Evolutionary conservation across 345 rosid genomes (phyloP).

Genomic region (Crucihimalaya himalaica): DNA sequence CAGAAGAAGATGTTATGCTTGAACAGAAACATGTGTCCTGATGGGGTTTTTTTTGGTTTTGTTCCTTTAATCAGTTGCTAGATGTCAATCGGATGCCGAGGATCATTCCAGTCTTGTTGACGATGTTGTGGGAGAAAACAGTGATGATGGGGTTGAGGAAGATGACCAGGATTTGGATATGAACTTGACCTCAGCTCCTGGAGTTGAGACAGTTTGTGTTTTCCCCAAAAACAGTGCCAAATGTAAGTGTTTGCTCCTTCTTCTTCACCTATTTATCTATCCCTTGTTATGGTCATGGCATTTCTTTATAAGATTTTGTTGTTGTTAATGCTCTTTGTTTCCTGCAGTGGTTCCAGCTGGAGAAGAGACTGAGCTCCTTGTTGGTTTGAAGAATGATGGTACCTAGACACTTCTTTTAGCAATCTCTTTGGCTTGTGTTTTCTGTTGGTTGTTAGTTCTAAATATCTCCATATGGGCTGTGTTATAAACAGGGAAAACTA

Average conservation of each 20-base stretch:
- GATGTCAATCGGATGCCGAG: conserved; percentile 56
- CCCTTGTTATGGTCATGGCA: not conserved
- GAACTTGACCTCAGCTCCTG: conserved; percentile 64
- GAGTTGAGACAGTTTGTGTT: conserved; percentile 66
- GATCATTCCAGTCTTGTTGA: conserved; percentile 54
- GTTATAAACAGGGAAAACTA: conserved; percentile 58
- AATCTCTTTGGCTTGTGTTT: not conserved
- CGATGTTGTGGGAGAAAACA: conserved; percentile 39
- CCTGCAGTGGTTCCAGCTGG: conserved; percentile 83
- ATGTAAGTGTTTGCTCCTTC: conserved; percentile 43
- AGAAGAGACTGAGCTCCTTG: conserved; percentile 82
- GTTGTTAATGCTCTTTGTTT: not conserved
- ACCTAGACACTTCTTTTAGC: conserved; percentile 14
- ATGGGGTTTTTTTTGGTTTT: not conserved
- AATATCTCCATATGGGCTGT: conserved; percentile 24
- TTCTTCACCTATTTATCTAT: not conserved
- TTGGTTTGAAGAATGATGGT: conserved; percentile 91
- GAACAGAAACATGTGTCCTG: conserved; percentile 7
- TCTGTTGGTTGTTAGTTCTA: not conserved
- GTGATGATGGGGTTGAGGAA: conserved; percentile 53
- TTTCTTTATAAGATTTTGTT: not conserved
- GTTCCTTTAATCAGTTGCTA: conserved; percentile 51
- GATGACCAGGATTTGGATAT: conserved; percentile 67
- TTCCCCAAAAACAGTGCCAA: conserved; percentile 86
- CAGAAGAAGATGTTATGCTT: not conserved